Base-by-base conservation (phyloP, 1,284 basidiomycete genomes). In the Butyriboletus regius region DNA sequence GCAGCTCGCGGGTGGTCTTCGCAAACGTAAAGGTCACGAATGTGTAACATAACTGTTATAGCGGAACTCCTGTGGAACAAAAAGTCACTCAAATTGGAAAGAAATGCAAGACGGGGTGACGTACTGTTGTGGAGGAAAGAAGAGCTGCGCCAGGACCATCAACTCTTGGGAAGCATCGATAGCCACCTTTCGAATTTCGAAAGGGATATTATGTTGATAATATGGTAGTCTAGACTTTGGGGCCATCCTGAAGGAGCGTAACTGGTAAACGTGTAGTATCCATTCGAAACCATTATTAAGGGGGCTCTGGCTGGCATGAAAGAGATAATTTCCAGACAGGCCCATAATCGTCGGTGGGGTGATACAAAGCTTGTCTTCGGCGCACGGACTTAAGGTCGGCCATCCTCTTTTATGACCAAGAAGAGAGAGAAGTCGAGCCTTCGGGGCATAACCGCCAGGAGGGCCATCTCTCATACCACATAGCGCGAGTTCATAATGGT, bases 381-480 rank as follows among this genome's bases (percentile, higher is more conserved):
- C 69, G 32, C 71, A 71, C 73, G 76, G 78, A 54, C 67, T 61
- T 49, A 81, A 67, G 37, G 63, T 70, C 20, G 75, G 74, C 79
- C 80, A 81, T 53, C 77, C 75, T 56, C 70, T 71, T 58, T 73
- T 74, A 60, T 79, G 76, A 22, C 68, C 67, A 46, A 71, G 59
- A 39, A 81, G 69, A 45, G 78, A 67, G 52, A 76, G 72, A 46
- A 79, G 71, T 49, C 78, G 75, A 28, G 66, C 64, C 22, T 72
- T 66, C 14, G 70, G 67, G 20, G 65, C 60, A 45, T 67, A 61
- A 48, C 68, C 63, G 17, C 71, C 66, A 32, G 68, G 69, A 39
- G 72, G 68, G 1, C 79, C 79, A 55, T 81, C 77, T 56, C 67
- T 72, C 75, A 79, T 76, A 37, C 77, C 78, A 46, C 73, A 68